Base-by-base conservation (phyloP, 176 grass and related monocot species). In the Alopecurus myosuroides region DNA sequence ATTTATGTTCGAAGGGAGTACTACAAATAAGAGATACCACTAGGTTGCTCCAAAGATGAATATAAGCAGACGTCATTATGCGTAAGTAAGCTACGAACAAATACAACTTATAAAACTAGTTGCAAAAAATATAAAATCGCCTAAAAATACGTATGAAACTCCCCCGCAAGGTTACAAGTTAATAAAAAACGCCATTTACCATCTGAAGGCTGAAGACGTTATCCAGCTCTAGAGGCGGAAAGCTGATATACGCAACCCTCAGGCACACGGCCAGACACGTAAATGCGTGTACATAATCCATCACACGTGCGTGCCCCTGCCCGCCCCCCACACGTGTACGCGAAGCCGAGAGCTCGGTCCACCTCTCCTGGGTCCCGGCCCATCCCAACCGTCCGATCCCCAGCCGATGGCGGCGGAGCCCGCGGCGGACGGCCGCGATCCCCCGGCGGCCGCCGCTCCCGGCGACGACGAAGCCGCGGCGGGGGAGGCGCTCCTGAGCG, bases 321-420 rank as follows among this genome's bases (percentile, higher is more conserved):
- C 83, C 74, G 44, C 74, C 80, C 85, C 19, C 75, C 87, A 84
- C 87, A 89, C 82, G 84, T 86, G 88, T 30, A 84, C 75, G 81
- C 88, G 39, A 63, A 63, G 66, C 70, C 40, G 33, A 20, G 52
- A 71, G 45, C 48, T 29, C 46, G 42, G 49, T 23, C 58, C 36
- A 29, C 5, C 30, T 48, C 35, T 52, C 36, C 25, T 34, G 44
- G 49, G 25, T 60, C 34, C 56, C 31, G 53, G 35, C 60, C 30
- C 90, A 75, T 89, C 66, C 63, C 37, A 68, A 76, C 90, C 86
- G 90, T 85, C 86, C 90, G 56, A 74, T 72, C 70, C 71, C 77
- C 71, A 56, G 40, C 91, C 76, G 70, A 86, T 89, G 87, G 77
- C 91, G 31, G 76, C 79, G 74, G 82, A 86, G 82, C 82, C 77